Evolutionary conservation across 2,329 filamentous ascomycete genomes (phyloP), one percentile per base, ranked within the genome.

Genomic region (Aspergillus udagawae): DNA sequence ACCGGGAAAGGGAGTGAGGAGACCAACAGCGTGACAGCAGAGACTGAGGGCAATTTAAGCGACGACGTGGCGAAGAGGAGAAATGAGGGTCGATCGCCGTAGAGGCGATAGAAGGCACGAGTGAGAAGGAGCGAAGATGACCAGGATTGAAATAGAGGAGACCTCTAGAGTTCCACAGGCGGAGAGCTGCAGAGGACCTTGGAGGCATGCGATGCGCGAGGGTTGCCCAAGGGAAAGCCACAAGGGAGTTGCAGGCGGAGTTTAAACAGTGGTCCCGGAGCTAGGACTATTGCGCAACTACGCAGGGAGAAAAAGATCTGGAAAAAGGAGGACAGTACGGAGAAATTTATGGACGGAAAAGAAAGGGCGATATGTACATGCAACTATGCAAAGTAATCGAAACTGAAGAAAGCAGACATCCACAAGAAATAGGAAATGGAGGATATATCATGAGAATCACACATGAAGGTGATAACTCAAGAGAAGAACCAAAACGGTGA

Each of bases 161-260:
- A 49, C 50, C 27, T 63, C 58, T 54, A 28, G 48, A 52, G 60
- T 65, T 62, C 54, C 62, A 63, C 60, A 54, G 53, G 42, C 52
- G 60, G 56, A 54, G 51, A 52, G 54, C 50, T 60, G 60, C 56
- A 61, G 68, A 66, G 71, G 65, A 74, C 72, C 72, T 73, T 74
- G 71, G 61, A 67, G 63, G 67, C 71, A 73, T 73, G 52, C 67
- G 63, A 65, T 60, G 59, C 60, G 55, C 27, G 60, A 61, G 45
- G 27, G 53, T 28, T 25, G 32, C 27, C 42, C 28, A 44, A 51
- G 35, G 21, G 42, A 41, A 52, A 45, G 55, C 52, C 55, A 21
- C 55, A 52, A 54, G 27, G 47, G 41, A 27, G 20, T 48, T 8
- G 41, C 35, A 38, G 48, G 49, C 49, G 32, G 44, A 32, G 52